phyloP scores from a whole-genome alignment of 2,329 filamentous ascomycete species.

The Chalaropsis ovoidea region DNA sequence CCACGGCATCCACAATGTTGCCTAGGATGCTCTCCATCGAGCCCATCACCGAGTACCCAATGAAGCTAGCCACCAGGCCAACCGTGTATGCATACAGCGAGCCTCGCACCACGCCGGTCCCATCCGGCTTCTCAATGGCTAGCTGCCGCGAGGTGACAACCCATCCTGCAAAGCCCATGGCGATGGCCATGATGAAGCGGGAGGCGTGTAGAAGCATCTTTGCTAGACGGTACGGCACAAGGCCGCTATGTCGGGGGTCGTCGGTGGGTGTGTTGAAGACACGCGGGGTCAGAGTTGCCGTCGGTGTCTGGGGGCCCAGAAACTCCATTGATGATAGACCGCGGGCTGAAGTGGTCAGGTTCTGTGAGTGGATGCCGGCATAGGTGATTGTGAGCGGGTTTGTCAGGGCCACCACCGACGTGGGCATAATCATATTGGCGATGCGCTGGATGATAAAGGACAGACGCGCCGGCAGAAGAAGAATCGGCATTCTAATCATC shows the following conservation, averaged over 20 bases:
- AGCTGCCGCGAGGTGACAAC: constrained; percentile 80
- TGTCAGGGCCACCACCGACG: constrained; percentile 73
- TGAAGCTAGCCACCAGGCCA: constrained; percentile 81
- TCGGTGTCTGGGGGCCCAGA: constrained; percentile 60
- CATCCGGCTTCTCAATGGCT: constrained; percentile 47
- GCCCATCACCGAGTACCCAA: constrained; percentile 86
- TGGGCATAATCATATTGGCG: constrained; percentile 71
- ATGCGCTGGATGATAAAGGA: constrained; percentile 58
- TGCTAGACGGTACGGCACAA: constrained; percentile 81
- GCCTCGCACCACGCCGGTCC: constrained; percentile 49
- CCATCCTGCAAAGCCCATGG: constrained; percentile 92
- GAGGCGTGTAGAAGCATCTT: constrained; percentile 88
- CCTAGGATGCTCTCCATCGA: constrained; percentile 83
- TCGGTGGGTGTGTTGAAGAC: constrained; percentile 39
- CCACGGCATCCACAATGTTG: constrained; percentile 74
- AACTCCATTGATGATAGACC: constrained; percentile 75
- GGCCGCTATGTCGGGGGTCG: constrained; percentile 33
- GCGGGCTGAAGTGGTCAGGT: constrained; percentile 64
- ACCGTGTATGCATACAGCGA: constrained; percentile 93
- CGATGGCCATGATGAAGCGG: constrained; percentile 80
- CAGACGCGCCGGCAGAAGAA: constrained; percentile 66
- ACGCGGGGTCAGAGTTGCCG: constrained; percentile 57
- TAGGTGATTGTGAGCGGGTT: constrained; percentile 90
- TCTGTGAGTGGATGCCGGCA: constrained; percentile 83
- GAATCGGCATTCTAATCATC: constrained; percentile 70